Base-by-base conservation (phyloP, 148 eudicot genomes). In the Camellia lanceoleosa region DNA sequence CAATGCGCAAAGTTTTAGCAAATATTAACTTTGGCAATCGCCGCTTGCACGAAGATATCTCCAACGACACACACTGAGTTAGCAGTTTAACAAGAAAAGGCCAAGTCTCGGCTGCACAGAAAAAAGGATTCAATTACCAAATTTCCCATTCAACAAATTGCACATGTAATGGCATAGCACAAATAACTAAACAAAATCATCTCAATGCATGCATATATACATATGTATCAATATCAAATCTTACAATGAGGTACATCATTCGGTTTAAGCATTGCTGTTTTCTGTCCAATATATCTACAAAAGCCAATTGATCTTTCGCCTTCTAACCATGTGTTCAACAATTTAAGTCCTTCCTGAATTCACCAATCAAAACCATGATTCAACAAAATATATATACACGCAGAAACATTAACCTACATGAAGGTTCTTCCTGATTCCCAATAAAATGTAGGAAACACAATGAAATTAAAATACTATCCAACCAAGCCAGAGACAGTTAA, bases 91-190 rank as follows among this genome's bases (percentile, higher is more conserved):
- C 77, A 23, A 96, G 92, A 88, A 87, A 93, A 46, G 99, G 95
- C 99, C 99, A 96, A 9, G 97, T 93, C 76, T 96, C 97, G 74
- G 92, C 99, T 96, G 89, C 86, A 75, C 11, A 63, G 46, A 63
- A 11, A 59, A 41, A 85, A 42, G 20, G 74, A 63, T 4, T 20
- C 68, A 64, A 73, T 62, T 56, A 82, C 63, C 68, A 66, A 49
- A 42, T 41, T 69, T 38, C 62, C 13, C 38, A 30, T 70, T 19
- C 70, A 46, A 23, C 14, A 61, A 43, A 16, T 16, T 41, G 63
- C 0, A 7, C 38, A 23, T 2, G 23, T 14, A 38, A 52, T 19
- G 20, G 44, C 38, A 51, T 58, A 13, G 43, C 49, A 44, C 68
- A 6, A 43, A 60, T 51, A 69, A 64, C 54, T 16, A 5, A 72